Evolutionary conservation across 1,284 basidiomycete species (phyloP).

Genomic region (Ganoderma lucidum): DNA sequence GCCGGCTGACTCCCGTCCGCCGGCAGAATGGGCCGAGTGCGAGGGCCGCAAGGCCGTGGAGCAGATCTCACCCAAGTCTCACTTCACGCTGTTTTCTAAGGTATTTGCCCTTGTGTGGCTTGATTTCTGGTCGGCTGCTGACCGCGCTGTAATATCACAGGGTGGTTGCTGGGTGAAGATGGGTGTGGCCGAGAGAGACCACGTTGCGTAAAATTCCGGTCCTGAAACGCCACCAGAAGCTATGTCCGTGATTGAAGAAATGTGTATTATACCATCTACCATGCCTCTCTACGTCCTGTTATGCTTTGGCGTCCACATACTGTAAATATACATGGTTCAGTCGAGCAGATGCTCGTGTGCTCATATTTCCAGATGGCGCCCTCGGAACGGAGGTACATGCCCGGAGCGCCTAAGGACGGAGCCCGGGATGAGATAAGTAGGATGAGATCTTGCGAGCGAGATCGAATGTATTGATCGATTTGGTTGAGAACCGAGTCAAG

Average conservation of each 20-base stretch:
- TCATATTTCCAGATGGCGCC: neutral
- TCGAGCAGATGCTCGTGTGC: neutral
- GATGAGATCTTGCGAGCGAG: conserved; percentile 10
- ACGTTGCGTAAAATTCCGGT: neutral
- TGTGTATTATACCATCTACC: neutral
- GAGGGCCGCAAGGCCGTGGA: conserved; percentile 32
- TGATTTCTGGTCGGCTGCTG: neutral
- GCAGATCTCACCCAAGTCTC: conserved; percentile 32
- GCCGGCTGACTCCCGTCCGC: conserved; percentile 33
- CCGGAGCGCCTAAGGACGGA: conserved; percentile 12
- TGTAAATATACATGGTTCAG: neutral
- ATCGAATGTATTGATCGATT: conserved; percentile 30
- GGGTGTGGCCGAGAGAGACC: conserved; percentile 19
- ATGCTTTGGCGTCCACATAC: neutral
- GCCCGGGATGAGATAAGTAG: conserved; percentile 6
- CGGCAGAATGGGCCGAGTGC: conserved; percentile 26
- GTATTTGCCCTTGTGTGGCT: conserved; percentile 43
- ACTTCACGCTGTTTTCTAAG: conserved; percentile 40
- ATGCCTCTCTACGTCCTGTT: neutral
- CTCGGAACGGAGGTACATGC: conserved; percentile 18
- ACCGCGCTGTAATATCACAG: conserved; percentile 18
- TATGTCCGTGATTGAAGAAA: neutral
- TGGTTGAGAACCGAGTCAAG: conserved; percentile 20
- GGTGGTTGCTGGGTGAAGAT: conserved; percentile 42
- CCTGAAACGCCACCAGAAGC: neutral